Evolutionary conservation across 2,329 filamentous ascomycete species (phyloP), one percentile per base, ranked within the genome.

Genomic region (Gyromitra esculenta): DNA sequence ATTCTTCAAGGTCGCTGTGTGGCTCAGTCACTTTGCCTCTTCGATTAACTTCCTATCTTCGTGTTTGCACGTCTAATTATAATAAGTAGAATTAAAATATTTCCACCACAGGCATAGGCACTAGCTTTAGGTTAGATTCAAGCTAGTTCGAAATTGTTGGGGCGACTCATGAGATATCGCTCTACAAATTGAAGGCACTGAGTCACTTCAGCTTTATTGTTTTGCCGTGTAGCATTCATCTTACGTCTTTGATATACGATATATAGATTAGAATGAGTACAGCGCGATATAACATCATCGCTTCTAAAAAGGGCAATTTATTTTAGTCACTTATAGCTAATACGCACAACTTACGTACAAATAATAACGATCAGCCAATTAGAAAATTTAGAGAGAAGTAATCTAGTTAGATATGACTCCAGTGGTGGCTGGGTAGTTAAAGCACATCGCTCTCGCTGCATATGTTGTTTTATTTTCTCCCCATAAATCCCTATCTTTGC

Each of bases 111-210:
- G 25, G 1, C 25, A 31, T 31, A 31, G 39, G n/a, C 15, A 35
- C 7, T 15, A 31, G 15, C 15, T 48, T 41, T 43, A 37, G 65
- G 18, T 15, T 5, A 39, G 13, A 13, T 11, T 5, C 15, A 9
- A 37, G 31, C n/a, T 31, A 25, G 15, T 21, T 25, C 15, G 41
- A 41, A 31, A 60, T 69, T 31, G 35, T 45, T 57, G 43, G 43
- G 63, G 21, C 21, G 21, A 18, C 63, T 74, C 71, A 74, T 74
- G 63, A 74, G 37, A 63, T 68, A 74, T 74, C 63, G 68, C 71
- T 68, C 70, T 67, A 15, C 7, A 18, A 6, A 7, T 5, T 1
- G 5, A 50, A 21, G 50, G 31, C 13, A 5, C 25, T 52, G 37
- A 18, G 25, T 59, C 39, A 15, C n/a, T 15, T 50, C 45, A 50